phyloP scores from a whole-genome alignment of 495 filamentous ascomycete species.

The Baudoinia panamericana region DNA sequence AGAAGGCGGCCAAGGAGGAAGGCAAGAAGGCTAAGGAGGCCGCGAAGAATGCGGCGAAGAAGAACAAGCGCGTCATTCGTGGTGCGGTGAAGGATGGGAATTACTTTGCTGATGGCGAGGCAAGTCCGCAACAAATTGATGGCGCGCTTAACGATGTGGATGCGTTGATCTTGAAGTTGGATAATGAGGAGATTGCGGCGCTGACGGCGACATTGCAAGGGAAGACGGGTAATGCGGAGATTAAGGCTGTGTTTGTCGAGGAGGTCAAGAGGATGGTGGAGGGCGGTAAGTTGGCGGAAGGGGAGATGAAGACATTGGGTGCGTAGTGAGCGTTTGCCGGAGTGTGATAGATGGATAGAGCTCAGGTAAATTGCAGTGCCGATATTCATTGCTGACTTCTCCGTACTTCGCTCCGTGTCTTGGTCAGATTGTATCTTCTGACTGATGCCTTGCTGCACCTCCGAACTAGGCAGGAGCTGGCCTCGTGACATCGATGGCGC shows the following conservation, averaged over 20 bases:
- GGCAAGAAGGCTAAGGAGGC: constrained; percentile 97
- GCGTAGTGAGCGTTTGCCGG: too few species aligned
- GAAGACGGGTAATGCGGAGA: constrained; percentile 42
- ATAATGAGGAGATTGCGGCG: constrained; percentile 71
- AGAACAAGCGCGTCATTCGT: constrained; percentile 95
- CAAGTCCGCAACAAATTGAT: constrained; percentile 63
- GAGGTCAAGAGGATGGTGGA: constrained; percentile 62
- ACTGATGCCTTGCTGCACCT: too few species aligned
- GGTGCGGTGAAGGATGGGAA: constrained; percentile 88
- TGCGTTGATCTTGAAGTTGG: constrained; percentile 75
- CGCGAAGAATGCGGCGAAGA: constrained; percentile 94
- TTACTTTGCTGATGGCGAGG: constrained; percentile 63
- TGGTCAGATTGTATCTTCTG: too few species aligned
- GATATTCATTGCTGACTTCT: too few species aligned
- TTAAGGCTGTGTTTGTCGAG: constrained; percentile 48
- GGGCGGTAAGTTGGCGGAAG: constrained; percentile 72
- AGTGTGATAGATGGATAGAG: too few species aligned
- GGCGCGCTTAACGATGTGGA: constrained; percentile 75
- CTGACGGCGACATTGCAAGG: constrained; percentile 63
- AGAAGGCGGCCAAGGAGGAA: constrained; percentile 66
- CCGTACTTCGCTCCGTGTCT: too few species aligned
- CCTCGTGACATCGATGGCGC: too few species aligned
- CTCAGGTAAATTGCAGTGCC: too few species aligned
- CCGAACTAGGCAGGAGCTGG: too few species aligned
- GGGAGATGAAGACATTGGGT: constrained; percentile 39